These are phyloP conservation scores for Rhexocercosporidium sp. DNA, from an alignment of 2,329 filamentous ascomycete genomes.

Conservation along the genomic window DNA sequence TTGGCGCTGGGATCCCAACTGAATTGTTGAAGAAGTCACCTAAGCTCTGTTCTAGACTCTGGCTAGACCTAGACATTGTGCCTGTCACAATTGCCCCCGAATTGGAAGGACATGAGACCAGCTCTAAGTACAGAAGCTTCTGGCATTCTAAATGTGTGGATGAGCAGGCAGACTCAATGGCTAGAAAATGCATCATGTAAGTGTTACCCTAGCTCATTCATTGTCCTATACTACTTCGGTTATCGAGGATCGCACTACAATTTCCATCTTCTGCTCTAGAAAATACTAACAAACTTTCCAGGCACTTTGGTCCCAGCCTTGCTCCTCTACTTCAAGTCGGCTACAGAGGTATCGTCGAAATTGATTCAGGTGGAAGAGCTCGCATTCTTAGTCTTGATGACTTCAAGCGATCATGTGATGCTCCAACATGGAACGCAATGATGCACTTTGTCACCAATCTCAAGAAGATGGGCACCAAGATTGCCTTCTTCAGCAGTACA, in stretches of 20 bases:
- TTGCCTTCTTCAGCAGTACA: conserved; percentile 69
- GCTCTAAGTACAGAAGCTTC: conserved; percentile 48
- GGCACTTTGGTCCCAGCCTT: conserved; percentile 74
- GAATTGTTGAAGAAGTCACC: conserved; percentile 66
- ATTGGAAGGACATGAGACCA: conserved; percentile 39
- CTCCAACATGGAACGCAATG: conserved; percentile 60
- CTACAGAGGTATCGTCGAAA: conserved; percentile 60
- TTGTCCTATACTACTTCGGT: background rate
- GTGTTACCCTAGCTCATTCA: conserved; percentile 37
- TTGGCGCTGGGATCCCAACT: conserved; percentile 72
- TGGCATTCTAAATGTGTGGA: conserved; percentile 68
- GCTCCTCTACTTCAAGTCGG: conserved; percentile 70
- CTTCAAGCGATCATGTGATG: conserved; percentile 56
- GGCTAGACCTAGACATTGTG: conserved; percentile 78
- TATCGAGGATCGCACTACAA: background rate
- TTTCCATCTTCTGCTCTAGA: background rate
- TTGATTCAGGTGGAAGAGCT: conserved; percentile 58
- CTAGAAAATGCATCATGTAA: conserved; percentile 77
- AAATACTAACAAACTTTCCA: conserved; percentile 39
- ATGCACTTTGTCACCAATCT: conserved; percentile 59
- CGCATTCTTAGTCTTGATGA: conserved; percentile 55
- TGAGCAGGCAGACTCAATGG: conserved; percentile 83
- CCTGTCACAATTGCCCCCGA: conserved; percentile 66
- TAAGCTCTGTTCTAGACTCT: conserved; percentile 70
- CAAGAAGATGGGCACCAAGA: conserved; percentile 58